A percentile compares a stretch with the other conserved stretches of the same genome.
phyloP scores from a whole-genome alignment of 2,329 filamentous ascomycete species.

The Xylaria digitata region DNA sequence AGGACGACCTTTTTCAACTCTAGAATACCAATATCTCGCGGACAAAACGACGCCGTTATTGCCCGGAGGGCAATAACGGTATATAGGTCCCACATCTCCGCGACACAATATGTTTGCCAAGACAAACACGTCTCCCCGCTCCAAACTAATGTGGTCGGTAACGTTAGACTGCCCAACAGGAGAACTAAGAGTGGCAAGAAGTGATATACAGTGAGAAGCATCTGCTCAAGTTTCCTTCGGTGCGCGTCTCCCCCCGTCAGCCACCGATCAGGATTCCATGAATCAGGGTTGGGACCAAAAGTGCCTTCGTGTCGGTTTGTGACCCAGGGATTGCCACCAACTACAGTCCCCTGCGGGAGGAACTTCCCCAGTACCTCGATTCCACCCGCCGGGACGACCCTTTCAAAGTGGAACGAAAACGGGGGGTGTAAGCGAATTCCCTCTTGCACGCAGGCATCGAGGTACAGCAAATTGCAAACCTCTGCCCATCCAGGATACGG shows the following conservation, averaged over 20 bases:
- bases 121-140: slow-evolving; percentile 44
- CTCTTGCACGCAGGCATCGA: slow-evolving; percentile 48
- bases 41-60: too few relatives aligned
- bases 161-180: not conserved
- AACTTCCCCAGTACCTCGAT: slow-evolving; percentile 35
- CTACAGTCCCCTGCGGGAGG: slow-evolving; percentile 43
- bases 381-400: slow-evolving; percentile 45
- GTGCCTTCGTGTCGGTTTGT: slow-evolving; percentile 40
- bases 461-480: slow-evolving; percentile 46
- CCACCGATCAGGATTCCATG: slow-evolving; percentile 44
- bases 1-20: slow-evolving; percentile 49
- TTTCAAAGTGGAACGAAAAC: slow-evolving; percentile 44
- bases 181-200: not conserved
- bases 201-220: slow-evolving; percentile 40
- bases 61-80: too few relatives aligned
- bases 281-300: slow-evolving; percentile 44
- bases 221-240: slow-evolving; percentile 36
- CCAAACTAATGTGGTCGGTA: slow-evolving; percentile 37
- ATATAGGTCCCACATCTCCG: too few relatives aligned
- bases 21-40: too few relatives aligned
- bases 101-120: slow-evolving; percentile 45
- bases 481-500: slow-evolving; percentile 48
- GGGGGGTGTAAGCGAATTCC: slow-evolving; percentile 47
- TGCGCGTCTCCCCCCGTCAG: slow-evolving; percentile 30
- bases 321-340: slow-evolving; percentile 45